Conservation (phyloP, 768 basidiomycete genomes). For the Exidia glandulosa region DNA sequence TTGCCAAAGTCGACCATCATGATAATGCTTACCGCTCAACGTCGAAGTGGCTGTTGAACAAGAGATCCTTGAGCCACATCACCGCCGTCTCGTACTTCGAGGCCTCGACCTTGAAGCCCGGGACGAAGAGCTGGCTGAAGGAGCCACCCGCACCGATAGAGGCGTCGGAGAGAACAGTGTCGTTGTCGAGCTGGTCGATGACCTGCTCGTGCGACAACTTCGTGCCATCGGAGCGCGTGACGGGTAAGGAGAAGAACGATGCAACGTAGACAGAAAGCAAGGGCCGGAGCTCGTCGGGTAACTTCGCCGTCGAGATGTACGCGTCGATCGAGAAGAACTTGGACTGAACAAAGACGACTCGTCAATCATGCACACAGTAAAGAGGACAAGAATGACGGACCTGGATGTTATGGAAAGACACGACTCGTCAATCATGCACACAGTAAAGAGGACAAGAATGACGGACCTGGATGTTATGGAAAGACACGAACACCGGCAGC, state of each 20-base stretch:
- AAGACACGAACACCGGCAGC: slow-evolving; percentile 85
- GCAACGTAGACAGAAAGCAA: slow-evolving; percentile 68
- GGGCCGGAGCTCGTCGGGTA: slow-evolving; percentile 71
- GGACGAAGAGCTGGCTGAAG: slow-evolving; percentile 66
- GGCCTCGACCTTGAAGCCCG: slow-evolving; percentile 78
- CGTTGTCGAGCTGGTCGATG: slow-evolving; percentile 78
- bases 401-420: slow-evolving; percentile 87
- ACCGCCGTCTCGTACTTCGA: slow-evolving; percentile 71
- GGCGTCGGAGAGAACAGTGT: slow-evolving; percentile 79
- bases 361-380: neutral
- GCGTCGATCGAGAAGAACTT: slow-evolving; percentile 82
- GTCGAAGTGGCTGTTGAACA: slow-evolving; percentile 67
- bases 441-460: neutral
- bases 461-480: slow-evolving; percentile 79
- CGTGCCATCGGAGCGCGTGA: slow-evolving; percentile 58
- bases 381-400: slow-evolving; percentile 27
- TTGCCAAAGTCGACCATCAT: neutral
- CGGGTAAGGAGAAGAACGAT: slow-evolving; percentile 82
- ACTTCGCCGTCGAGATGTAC: slow-evolving; percentile 60
- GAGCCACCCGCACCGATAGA: slow-evolving; percentile 48
- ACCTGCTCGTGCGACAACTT: slow-evolving; percentile 78
- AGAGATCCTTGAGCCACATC: slow-evolving; percentile 73
- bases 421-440: too few relatives aligned
- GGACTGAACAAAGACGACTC: slow-evolving; percentile 39
- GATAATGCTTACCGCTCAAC: slow-evolving; percentile 49